These are phyloP conservation scores for Euphrasia confusa DNA, from an alignment of 257 asterid genomes.

Conservation along the genomic window DNA sequence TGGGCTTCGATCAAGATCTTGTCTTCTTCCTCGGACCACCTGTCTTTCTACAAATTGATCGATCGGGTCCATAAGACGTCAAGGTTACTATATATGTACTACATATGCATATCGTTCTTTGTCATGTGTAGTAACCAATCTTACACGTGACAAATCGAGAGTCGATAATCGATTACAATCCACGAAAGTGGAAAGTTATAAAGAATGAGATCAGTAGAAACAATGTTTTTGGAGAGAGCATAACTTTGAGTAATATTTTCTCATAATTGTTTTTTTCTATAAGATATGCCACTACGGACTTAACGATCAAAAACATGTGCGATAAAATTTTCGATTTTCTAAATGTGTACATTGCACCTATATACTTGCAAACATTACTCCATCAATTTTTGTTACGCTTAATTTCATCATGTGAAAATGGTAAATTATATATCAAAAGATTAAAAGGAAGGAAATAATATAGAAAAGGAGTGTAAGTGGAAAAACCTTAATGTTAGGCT, in stretches of 20 bases:
- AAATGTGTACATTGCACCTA: not conserved
- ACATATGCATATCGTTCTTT: too few species aligned
- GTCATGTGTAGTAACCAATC: too few species aligned
- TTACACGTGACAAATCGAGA: not conserved
- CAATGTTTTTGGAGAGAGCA: not conserved
- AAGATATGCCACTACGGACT: too few species aligned
- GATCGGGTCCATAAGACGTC: not conserved
- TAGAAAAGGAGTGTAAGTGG: slow-evolving; percentile 1
- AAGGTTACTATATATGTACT: too few species aligned
- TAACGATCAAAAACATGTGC: too few species aligned
- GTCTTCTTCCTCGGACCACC: slow-evolving; percentile 68
- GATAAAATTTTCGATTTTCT: not conserved
- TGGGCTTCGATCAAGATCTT: slow-evolving; percentile 45
- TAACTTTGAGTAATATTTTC: too few species aligned
- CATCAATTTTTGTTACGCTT: not conserved
- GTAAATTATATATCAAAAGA: slow-evolving; percentile 27
- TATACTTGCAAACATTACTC: not conserved
- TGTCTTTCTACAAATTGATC: slow-evolving; percentile 47
- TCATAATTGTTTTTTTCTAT: too few species aligned
- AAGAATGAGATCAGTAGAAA: slow-evolving; percentile 15
- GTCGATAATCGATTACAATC: not conserved
- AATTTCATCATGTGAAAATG: slow-evolving; percentile 8
- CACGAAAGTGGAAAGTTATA: slow-evolving; percentile 22
- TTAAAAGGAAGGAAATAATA: slow-evolving; percentile 21
- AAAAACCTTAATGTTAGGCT: slow-evolving; percentile 64